phyloP scores from a whole-genome alignment of 768 basidiomycete genomes.

The Rhodocollybia butyracea region DNA sequence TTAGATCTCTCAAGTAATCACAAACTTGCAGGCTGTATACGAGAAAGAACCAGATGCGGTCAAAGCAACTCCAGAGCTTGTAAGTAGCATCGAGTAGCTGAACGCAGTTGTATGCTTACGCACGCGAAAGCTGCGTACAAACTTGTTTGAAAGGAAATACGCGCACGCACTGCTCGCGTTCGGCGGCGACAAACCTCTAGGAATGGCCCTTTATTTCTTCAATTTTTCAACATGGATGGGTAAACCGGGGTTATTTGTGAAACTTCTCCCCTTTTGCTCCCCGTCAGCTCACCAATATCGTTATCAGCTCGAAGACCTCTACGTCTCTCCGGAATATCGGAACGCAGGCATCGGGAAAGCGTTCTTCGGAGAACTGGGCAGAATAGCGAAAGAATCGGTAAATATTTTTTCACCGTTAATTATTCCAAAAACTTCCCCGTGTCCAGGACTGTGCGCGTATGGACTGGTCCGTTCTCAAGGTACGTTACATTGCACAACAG shows the following conservation, averaged over 20 bases:
- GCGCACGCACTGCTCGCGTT: conserved; percentile 78
- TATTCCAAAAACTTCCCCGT: conserved; percentile 8
- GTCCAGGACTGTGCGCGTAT: conserved; percentile 66
- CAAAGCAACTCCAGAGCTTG: conserved; percentile 84
- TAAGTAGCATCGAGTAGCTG: conserved; percentile 31
- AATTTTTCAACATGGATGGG: conserved; percentile 98
- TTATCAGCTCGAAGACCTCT: conserved; percentile 86
- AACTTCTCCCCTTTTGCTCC: conserved; percentile 29
- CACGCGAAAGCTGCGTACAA: conserved; percentile 54
- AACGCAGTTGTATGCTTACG: background rate
- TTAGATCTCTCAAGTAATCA: conserved; percentile 2
- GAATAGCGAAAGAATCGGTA: conserved; percentile 83
- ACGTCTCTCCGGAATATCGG: conserved; percentile 74
- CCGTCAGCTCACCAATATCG: background rate
- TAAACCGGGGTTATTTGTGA: conserved; percentile 84
- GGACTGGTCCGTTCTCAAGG: conserved; percentile 83
- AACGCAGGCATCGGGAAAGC: conserved; percentile 82
- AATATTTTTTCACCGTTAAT: conserved; percentile 10
- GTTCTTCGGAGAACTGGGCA: conserved; percentile 84
- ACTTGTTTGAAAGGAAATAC: conserved; percentile 71
- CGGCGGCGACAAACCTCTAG: conserved; percentile 40
- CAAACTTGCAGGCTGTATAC: conserved; percentile 70
- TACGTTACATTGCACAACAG: conserved; percentile 31
- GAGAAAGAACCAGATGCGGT: conserved; percentile 84
- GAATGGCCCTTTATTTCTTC: conserved; percentile 83